Conservation (phyloP, 177 flowering plant species). For the Telopea speciosissima region DNA sequence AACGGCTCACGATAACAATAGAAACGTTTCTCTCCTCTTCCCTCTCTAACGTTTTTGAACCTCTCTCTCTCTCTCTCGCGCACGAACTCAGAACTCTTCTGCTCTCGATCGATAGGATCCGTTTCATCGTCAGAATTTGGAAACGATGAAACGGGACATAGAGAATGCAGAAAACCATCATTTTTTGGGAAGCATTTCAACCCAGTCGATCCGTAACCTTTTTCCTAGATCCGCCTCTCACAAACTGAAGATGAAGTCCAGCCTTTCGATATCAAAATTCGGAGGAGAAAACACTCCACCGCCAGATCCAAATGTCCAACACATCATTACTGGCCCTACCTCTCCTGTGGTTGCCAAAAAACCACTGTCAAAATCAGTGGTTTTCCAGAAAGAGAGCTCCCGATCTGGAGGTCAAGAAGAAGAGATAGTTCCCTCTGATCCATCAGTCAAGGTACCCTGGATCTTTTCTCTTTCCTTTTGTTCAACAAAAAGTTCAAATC, state of each 20-base stretch:
- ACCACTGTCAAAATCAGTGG: slow-evolving; percentile 14
- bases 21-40: background rate
- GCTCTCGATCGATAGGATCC: slow-evolving; percentile 8
- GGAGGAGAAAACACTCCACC: slow-evolving; percentile 66
- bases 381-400: slow-evolving; percentile 10
- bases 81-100: slow-evolving; percentile 7
- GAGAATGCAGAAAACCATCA: slow-evolving; percentile 27
- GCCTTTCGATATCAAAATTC: slow-evolving; percentile 24
- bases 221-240: slow-evolving; percentile 44
- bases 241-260: slow-evolving; percentile 28
- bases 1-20: background rate
- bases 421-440: slow-evolving; percentile 25
- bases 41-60: background rate
- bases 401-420: slow-evolving; percentile 19
- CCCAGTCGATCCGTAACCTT: slow-evolving; percentile 44
- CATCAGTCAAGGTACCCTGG: slow-evolving; percentile 41
- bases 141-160: slow-evolving; percentile 19
- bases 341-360: slow-evolving; percentile 20
- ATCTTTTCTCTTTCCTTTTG: background rate
- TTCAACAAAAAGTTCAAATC: no score
- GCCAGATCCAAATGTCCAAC: slow-evolving; percentile 49
- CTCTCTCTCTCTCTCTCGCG: slow-evolving; percentile 7
- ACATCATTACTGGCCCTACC: background rate
- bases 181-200: slow-evolving; percentile 31
- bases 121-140: slow-evolving; percentile 6